These are phyloP conservation scores for Pilasporangium apinafurcum DNA, from an alignment of 352 stramenopile species.

Conservation along the genomic window DNA sequence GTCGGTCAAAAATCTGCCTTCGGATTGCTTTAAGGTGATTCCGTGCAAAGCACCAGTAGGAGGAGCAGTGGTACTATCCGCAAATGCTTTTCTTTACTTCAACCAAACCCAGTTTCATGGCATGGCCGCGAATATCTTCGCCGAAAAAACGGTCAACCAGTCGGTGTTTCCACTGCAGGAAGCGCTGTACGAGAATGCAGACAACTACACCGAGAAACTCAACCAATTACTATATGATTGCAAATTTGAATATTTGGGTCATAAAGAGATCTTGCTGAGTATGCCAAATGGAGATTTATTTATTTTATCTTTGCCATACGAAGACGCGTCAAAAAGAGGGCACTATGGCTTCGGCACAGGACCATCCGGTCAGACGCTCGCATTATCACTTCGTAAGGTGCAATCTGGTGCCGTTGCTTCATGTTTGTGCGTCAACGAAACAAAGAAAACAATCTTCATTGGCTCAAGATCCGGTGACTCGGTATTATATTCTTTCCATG, in stretches of 20 bases:
- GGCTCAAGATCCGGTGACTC: conserved; percentile 79
- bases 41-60: conserved; percentile 66
- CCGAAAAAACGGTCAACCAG: conserved; percentile 68
- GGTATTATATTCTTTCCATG: conserved; percentile 52
- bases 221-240: conserved; percentile 68
- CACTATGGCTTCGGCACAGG: conserved; percentile 14
- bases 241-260: conserved; percentile 53
- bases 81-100: conserved; percentile 82
- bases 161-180: conserved; percentile 60
- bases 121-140: conserved; percentile 64
- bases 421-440: conserved; percentile 57
- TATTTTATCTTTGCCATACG: conserved; percentile 52
- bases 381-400: conserved; percentile 51
- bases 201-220: conserved; percentile 35
- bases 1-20: conserved; percentile 76
- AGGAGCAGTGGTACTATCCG: conserved; percentile 66
- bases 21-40: conserved; percentile 69
- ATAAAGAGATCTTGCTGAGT: conserved; percentile 67
- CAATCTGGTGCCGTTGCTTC: conserved; percentile 34
- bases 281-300: conserved; percentile 56
- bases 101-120: conserved; percentile 86
- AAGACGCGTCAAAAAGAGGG: conserved; percentile 34
- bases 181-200: conserved; percentile 50
- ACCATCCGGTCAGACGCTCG: conserved; percentile 10
- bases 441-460: conserved; percentile 67